Evolutionary conservation across 169 alveolate species (phyloP).

Genomic region (Babesia bigemina): DNA sequence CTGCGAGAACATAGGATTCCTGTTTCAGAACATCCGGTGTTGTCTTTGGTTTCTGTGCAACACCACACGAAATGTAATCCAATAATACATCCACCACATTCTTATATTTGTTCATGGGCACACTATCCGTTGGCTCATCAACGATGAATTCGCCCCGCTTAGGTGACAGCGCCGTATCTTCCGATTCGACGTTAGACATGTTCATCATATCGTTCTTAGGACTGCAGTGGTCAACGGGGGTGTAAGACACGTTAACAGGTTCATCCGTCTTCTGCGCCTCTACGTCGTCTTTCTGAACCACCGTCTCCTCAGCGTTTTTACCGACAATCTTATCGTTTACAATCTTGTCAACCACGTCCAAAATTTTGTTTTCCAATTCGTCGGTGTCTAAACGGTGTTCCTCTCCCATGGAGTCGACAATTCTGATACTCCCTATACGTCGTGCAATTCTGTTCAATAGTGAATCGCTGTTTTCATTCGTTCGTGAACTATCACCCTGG

Average conservation of each 20-base stretch:
- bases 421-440: constrained; percentile 7
- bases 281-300: not conserved
- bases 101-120: not conserved
- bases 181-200: not conserved
- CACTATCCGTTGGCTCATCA: not conserved
- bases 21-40: constrained; percentile 5
- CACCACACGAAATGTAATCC: constrained; percentile 11
- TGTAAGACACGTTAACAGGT: not conserved
- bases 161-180: not conserved
- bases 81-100: constrained; percentile 21
- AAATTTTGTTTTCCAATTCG: constrained; percentile 7
- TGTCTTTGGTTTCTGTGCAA: not conserved
- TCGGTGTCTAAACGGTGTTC: constrained; percentile 3
- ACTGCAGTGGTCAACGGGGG: not conserved
- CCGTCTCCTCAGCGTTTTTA: not conserved
- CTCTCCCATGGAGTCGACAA: constrained; percentile 25
- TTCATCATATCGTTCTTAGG: too few relatives aligned
- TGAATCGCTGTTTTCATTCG: not conserved
- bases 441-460: not conserved
- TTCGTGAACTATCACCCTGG: not conserved
- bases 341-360: constrained; percentile 1
- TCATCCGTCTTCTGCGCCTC: not conserved
- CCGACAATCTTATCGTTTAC: not conserved
- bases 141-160: too few relatives aligned
- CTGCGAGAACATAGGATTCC: not conserved